phyloP scores from a whole-genome alignment of 1,284 basidiomycete species.

The Pulchroboletus neoregius region DNA sequence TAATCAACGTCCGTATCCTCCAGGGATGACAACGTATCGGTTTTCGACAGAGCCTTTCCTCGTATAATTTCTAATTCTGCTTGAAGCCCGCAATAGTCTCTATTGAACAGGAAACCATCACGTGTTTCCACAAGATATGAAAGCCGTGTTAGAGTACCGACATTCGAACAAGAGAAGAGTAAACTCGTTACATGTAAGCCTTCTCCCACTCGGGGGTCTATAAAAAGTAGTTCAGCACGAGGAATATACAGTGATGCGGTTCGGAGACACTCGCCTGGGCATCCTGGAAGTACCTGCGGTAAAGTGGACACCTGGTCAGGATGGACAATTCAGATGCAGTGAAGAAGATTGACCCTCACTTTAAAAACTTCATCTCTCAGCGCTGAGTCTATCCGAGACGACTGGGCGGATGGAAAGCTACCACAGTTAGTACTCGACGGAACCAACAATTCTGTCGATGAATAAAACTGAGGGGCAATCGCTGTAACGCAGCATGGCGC shows the following conservation, averaged over 20 bases:
- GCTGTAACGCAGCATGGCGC: no score
- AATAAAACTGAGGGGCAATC: no score
- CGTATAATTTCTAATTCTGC: constrained; percentile 62
- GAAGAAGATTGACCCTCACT: constrained; percentile 33
- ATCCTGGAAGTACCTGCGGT: constrained; percentile 59
- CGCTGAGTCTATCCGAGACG: neutral
- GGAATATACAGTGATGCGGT: neutral
- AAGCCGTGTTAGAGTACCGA: neutral
- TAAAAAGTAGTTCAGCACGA: neutral
- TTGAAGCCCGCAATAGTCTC: constrained; percentile 73
- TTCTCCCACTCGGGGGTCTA: constrained; percentile 79
- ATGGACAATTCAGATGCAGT: neutral
- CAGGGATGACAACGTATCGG: constrained; percentile 27
- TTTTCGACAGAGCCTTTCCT: constrained; percentile 11
- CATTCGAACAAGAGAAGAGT: neutral
- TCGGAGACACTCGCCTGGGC: constrained; percentile 50
- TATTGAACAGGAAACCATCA: constrained; percentile 25
- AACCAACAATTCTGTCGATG: no score
- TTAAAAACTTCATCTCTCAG: constrained; percentile 51
- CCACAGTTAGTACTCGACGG: neutral
- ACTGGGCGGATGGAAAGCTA: neutral
- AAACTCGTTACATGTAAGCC: constrained; percentile 65
- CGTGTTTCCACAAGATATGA: neutral
- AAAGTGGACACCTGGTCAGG: neutral
- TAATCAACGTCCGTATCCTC: constrained; percentile 3